Base-by-base conservation (phyloP, 768 basidiomycete species). In the Cystofilobasidium bisporidii region DNA sequence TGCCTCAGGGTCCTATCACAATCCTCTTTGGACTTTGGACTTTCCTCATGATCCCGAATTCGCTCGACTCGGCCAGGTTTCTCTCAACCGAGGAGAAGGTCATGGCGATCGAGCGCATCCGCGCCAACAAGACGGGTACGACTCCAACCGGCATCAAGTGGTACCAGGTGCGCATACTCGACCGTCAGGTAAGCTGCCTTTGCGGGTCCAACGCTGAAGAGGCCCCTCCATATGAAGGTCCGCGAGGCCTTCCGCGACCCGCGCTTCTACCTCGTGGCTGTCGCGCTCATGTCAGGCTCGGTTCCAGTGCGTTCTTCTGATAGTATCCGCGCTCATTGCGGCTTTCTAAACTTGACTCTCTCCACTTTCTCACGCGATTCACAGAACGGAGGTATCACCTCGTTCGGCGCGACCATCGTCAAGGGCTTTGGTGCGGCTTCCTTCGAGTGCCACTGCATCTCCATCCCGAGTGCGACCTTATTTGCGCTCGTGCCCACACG, bases 361-460 rank as follows among this genome's bases (percentile, higher is more conserved):
- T n/a, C n/a, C n/a, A n/a, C n/a, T n/a, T n/a, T n/a, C n/a, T n/a
- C n/a, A n/a, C n/a, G n/a, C n/a, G n/a, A n/a, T n/a, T n/a, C n/a
- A n/a, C n/a, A n/a, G 11, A 56, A 56, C 53, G 53, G 53, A 24
- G 53, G 53, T 56, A 56, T 56, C n/a, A 56, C 53, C 14, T 56
- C 53, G 22, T 56, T 56, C 53, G 53, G 53, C 10, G 53, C 53
- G 22, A 32, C 53, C 30, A 56, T 56, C 30, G n/a, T 56, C 30
- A 32, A n/a, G 22, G 53, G 53, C 12, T 56, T 56, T 56, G 53
- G 53, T 43, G 12, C 41, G 41, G 11, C 41, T 11, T 43, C 41
- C 41, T n/a, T n/a, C n/a, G n/a, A n/a, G n/a, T n/a, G n/a, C n/a
- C n/a, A n/a, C n/a, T n/a, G n/a, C n/a, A n/a, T n/a, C n/a, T n/a